Evolutionary conservation across 2,329 filamentous ascomycete species (phyloP).

Genomic region (Arthrobotrys sphaeroides): DNA sequence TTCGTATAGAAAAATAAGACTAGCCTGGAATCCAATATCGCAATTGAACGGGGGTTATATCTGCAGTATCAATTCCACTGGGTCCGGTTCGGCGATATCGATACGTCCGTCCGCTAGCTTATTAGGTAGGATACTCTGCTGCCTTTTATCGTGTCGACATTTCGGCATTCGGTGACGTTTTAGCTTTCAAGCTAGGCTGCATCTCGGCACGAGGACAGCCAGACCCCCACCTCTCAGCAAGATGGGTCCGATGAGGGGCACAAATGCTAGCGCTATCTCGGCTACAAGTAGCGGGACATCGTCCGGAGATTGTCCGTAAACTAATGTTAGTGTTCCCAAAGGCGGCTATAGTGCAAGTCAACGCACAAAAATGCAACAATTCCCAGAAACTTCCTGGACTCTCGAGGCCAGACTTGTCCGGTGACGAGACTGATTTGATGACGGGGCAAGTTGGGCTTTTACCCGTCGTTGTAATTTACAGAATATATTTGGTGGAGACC

Average conservation of each 20-base stretch:
- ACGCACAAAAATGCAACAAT: constrained; percentile 5
- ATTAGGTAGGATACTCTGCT: neutral
- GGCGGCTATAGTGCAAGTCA: neutral
- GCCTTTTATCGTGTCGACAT: constrained; percentile 25
- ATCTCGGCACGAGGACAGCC: constrained; percentile 28
- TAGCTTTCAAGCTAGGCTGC: constrained; percentile 6
- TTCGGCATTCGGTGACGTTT: constrained; percentile 35
- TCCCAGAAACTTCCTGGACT: no score
- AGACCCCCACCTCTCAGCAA: constrained; percentile 14
- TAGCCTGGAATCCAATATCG: neutral
- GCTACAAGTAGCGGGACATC: neutral
- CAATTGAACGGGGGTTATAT: neutral
- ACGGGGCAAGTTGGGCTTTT: no score
- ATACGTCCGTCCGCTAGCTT: no score
- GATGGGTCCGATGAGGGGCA: neutral
- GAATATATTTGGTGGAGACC: neutral
- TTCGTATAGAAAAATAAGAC: neutral
- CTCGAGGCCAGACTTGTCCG: no score
- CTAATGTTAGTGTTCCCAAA: no score
- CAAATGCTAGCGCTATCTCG: neutral
- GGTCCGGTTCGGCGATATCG: constrained; percentile 33
- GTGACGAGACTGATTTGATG: no score
- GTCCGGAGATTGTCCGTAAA: constrained; percentile 38
- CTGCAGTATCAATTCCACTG: constrained; percentile 6
- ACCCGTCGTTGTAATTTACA: no score